Conservation (phyloP, 495 filamentous ascomycete species). For the Durotheca rogersii region DNA sequence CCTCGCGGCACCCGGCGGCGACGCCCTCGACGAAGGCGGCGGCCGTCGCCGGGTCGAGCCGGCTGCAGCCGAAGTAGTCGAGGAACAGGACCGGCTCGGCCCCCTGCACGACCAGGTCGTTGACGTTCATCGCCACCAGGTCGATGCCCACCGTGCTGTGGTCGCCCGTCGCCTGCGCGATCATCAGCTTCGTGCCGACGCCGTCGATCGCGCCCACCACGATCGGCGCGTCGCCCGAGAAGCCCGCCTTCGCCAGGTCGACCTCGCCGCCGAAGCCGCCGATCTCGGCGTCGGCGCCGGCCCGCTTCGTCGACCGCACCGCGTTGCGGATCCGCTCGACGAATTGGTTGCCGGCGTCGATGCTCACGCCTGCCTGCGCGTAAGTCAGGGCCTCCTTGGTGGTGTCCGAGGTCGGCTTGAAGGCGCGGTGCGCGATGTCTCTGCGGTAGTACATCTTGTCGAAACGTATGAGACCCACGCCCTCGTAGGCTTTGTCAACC, state of each 20-base stretch:
- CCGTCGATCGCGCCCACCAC: constrained; percentile 92
- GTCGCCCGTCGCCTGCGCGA: constrained; percentile 83
- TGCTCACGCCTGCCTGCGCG: constrained; percentile 87
- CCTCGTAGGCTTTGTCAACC: constrained; percentile 77
- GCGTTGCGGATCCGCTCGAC: constrained; percentile 85
- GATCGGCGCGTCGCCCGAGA: constrained; percentile 64
- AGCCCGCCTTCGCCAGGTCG: constrained; percentile 75
- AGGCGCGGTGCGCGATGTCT: constrained; percentile 82
- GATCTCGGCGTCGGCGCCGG: constrained; percentile 86
- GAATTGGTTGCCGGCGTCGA: constrained; percentile 87
- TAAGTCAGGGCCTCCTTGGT: constrained; percentile 73
- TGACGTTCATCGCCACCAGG: constrained; percentile 98
- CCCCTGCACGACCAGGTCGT: constrained; percentile 93
- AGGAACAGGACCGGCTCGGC: constrained; percentile 93
- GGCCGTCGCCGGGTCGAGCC: constrained; percentile 74
- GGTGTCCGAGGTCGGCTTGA: constrained; percentile 42
- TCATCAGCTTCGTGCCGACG: constrained; percentile 93
- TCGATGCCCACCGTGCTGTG: constrained; percentile 94
- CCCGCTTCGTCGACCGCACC: constrained; percentile 73
- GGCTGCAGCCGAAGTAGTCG: constrained; percentile 91
- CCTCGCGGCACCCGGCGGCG: constrained; percentile 75
- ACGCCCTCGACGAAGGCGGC: constrained; percentile 84
- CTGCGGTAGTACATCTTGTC: constrained; percentile 88
- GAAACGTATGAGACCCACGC: constrained; percentile 77
- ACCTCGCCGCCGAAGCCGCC: constrained; percentile 94